Evolutionary conservation across 345 rosid genomes (phyloP), one percentile per base, ranked within the genome.

Genomic region (Sisymbrium altissimum): DNA sequence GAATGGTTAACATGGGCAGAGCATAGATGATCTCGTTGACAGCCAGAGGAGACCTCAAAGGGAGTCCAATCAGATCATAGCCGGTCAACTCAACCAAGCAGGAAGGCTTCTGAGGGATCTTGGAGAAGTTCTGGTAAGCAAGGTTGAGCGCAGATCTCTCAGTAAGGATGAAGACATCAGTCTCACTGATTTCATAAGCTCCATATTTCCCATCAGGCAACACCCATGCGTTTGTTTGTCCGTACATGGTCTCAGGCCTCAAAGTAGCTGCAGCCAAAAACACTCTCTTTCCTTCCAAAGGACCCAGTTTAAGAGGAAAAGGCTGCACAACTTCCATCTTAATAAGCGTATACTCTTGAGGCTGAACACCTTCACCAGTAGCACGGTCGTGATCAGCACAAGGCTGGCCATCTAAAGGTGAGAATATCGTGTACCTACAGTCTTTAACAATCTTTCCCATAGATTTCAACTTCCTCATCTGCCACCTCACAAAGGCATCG

Each of bases 181-280:
- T 86, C 44, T 88, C 97, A 55, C 79, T 91, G 50, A 94, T 85
- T 57, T 91, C 98, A 75, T 81, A 94, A 49, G 98, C 98, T 74
- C 97, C 97, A 60, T 94, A 94, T 69, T 87, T 81, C 35, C 98
- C 98, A 77, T 91, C 93, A 25, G 98, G 98, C 67, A 91, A 78
- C 9, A 91, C 96, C 98, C 98, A 94, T 15, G 95, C 96, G 74
- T 94, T 94, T 63, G 98, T 94, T 69, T 91, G 97, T 45, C 97
- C 98, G 32, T 88, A 94, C 98, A 94, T 87, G 38, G 97, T 94
- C 87, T 94, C 97, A 0, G 98, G 98, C 78, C 98, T 89, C 89
- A 91, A 52, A 8, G 98, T 91, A 68, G 93, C 97, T 49, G 96
- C 96, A 58, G 83, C 97, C 80, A 94, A 76, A 78, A 81, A 94